Evolutionary conservation across 208 protist species (phyloP), one percentile per base, ranked within the genome.

Genomic region (Crithidia mellificae): DNA sequence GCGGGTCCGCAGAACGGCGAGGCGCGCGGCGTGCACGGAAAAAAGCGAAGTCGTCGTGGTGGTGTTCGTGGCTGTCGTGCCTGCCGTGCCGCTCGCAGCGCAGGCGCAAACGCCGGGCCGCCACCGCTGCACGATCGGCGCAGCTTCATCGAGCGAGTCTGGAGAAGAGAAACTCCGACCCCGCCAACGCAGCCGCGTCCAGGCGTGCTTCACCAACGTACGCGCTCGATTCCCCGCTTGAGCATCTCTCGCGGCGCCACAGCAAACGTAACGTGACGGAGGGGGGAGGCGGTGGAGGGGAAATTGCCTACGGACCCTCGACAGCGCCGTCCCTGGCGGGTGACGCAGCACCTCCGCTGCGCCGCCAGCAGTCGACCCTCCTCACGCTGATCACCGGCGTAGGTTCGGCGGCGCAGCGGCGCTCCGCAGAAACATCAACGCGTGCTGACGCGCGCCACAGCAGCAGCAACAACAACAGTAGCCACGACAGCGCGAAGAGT

Each of bases 321-420:
- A 24, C 54, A n/a, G 36, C 54, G 1, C 54, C 54, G 4, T 61
- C 54, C 36, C 32, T 61, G 15, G 17, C 20, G 20, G 54, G 19
- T 19, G 27, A 54, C 11, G 3, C 52, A 8, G 25, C 27, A 15
- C 22, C 8, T 2, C 5, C 46, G 46, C 50, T 68, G 17, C 29
- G 46, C 0, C 59, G 43, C 39, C 59, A 68, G 25, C 52, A 51
- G 17, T 76, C 70, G 5, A 76, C 25, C 53, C 46, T 76, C 49
- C 63, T 76, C 22, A 69, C 63, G 3, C 53, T 76, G 22, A 76
- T 76, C 44, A 65, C 49, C 32, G 55, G 55, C 41, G 49, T n/a
- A 14, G 22, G 39, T 0, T n/a, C n/a, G n/a, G 27, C 39, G 41
- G 44, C 46, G 11, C 53, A 15, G 53, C 34, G 12, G 32, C 32